These are phyloP conservation scores for Psidium guajava DNA, from an alignment of 345 rosid species.

Conservation along the genomic window DNA sequence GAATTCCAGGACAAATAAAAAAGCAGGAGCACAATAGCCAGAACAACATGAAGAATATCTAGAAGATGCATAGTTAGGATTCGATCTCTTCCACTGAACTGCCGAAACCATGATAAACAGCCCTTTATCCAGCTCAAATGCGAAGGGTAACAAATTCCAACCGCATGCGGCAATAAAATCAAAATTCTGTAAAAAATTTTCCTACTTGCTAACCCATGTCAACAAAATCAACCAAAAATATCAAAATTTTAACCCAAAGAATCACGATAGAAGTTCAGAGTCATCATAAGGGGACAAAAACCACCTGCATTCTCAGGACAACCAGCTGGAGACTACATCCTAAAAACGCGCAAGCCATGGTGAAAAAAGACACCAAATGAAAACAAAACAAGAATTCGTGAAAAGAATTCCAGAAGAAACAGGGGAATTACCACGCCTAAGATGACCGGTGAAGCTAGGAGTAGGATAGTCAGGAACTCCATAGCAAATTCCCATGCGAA, in stretches of 20 bases:
- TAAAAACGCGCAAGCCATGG: neutral
- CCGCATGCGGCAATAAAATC: neutral
- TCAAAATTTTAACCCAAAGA: neutral
- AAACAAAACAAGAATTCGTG: neutral
- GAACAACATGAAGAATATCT: neutral
- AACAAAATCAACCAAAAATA: neutral
- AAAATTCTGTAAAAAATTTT: neutral
- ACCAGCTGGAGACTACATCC: neutral
- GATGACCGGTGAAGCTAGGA: constrained; percentile 6
- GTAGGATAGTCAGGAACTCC: constrained; percentile 11
- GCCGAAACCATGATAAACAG: too few relatives aligned
- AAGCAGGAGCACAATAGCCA: neutral
- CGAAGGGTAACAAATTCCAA: neutral
- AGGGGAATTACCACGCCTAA: neutral
- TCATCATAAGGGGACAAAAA: neutral
- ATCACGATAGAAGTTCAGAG: neutral
- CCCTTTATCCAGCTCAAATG: neutral
- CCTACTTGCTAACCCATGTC: neutral
- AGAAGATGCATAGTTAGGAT: neutral
- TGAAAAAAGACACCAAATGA: neutral
- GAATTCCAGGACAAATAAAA: neutral
- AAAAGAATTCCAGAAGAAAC: neutral
- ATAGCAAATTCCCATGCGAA: constrained; percentile 8
- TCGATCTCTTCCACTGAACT: neutral
- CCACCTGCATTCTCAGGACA: neutral